phyloP scores from a whole-genome alignment of 2,329 filamentous ascomycete species.

The Fusarium aywerte region DNA sequence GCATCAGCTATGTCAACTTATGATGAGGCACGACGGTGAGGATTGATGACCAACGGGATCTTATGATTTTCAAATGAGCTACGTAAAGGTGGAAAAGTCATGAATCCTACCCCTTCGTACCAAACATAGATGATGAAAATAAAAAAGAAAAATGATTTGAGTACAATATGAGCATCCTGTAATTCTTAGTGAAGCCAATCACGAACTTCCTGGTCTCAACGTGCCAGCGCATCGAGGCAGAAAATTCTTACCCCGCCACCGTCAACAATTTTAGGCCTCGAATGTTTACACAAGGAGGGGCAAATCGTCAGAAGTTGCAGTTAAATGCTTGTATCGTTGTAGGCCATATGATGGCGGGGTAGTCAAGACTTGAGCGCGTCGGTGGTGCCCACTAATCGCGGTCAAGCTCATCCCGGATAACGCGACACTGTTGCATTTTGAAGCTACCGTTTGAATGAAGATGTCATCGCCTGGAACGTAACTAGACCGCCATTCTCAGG shows the following conservation, averaged over 20 bases:
- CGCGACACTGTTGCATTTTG: constrained; percentile 26
- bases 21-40: constrained; percentile 50
- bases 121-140: constrained; percentile 43
- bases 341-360: constrained; percentile 47
- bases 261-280: background rate
- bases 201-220: background rate
- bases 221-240: background rate
- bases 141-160: constrained; percentile 25
- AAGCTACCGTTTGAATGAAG: constrained; percentile 3
- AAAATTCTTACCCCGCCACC: constrained; percentile 4
- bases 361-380: constrained; percentile 20
- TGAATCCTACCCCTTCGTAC: constrained; percentile 40
- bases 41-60: constrained; percentile 45
- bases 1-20: constrained; percentile 37
- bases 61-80: constrained; percentile 42
- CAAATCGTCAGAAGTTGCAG: constrained; percentile 19
- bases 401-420: constrained; percentile 14
- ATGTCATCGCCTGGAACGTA: constrained; percentile 19
- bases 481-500: background rate
- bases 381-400: constrained; percentile 27
- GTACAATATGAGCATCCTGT: background rate
- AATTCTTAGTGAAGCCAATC: background rate
- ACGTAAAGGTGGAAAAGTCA: constrained; percentile 42
- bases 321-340: constrained; percentile 35
- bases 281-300: constrained; percentile 33